A percentile compares a stretch with the other conserved stretches of the same genome.
Evolutionary conservation across 1,139 yeast genomes (phyloP).

Genomic region (Blastobotrys malaysiensis): DNA sequence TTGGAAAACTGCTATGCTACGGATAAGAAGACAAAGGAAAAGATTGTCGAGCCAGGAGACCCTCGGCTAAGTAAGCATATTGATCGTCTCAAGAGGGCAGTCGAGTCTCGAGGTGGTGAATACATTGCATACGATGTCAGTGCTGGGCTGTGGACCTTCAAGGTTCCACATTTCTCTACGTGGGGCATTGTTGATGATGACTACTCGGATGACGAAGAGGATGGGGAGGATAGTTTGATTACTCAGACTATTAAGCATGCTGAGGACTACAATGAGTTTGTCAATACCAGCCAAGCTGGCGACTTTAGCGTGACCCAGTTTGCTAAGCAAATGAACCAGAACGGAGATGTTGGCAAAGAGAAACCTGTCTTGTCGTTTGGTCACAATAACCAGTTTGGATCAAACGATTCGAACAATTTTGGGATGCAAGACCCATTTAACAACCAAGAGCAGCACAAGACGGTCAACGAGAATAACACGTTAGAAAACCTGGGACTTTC

Average conservation of each 20-base stretch:
- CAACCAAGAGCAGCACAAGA: background rate
- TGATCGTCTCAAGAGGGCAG: constrained; percentile 39
- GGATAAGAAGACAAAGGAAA: constrained; percentile 26
- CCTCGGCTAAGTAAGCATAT: constrained; percentile 45
- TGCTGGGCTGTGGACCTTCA: constrained; percentile 73
- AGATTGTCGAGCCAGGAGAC: constrained; percentile 38
- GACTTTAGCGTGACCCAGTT: background rate
- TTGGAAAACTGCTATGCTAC: constrained; percentile 52
- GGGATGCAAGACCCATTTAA: background rate
- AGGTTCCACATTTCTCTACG: constrained; percentile 84
- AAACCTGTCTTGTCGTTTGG: background rate
- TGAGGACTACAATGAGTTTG: background rate
- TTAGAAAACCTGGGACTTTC: constrained; percentile 7
- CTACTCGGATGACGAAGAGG: constrained; percentile 43
- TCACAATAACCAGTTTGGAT: background rate
- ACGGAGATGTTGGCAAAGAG: background rate
- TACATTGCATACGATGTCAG: constrained; percentile 75
- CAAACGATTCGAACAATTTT: background rate
- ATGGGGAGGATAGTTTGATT: constrained; percentile 27
- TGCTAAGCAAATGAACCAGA: background rate
- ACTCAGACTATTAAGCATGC: constrained; percentile 2
- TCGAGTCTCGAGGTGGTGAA: constrained; percentile 60
- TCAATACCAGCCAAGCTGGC: background rate
- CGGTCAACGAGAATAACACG: constrained; percentile 1
- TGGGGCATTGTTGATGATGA: constrained; percentile 84